Evolutionary conservation across 495 filamentous ascomycete species (phyloP).

Genomic region (Daldinia loculata): DNA sequence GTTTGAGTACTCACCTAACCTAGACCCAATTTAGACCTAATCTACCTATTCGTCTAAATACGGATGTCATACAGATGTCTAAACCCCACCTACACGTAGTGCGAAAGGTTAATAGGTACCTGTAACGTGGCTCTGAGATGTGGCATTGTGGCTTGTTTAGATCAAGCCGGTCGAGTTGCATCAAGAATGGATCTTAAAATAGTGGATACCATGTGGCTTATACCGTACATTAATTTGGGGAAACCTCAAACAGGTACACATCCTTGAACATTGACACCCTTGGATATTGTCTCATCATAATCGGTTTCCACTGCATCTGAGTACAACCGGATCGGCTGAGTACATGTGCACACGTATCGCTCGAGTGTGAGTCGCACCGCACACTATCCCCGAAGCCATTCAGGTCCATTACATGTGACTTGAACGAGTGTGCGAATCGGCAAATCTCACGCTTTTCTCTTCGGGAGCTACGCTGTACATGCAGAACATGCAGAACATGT

Average conservation of each 20-base stretch:
- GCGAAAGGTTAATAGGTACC: not conserved
- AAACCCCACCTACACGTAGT: not conserved
- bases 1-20: not conserved
- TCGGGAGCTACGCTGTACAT: conserved; percentile 1
- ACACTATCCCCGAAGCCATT: conserved; percentile 39
- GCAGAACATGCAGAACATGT: not conserved
- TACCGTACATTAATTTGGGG: conserved; percentile 37
- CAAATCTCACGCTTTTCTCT: conserved; percentile 38
- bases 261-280: not conserved
- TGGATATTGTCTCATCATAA: conserved; percentile 41
- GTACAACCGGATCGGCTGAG: conserved; percentile 45
- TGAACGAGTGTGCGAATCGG: conserved; percentile 37
- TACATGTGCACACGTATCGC: conserved; percentile 45
- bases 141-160: conserved; percentile 4
- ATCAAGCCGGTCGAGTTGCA: not conserved
- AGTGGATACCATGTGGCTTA: conserved; percentile 13
- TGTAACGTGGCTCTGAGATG: not conserved
- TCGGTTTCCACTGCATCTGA: conserved; percentile 42
- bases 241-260: conserved; percentile 39
- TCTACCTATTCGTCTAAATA: conserved; percentile 2
- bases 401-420: conserved; percentile 40
- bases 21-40: not conserved
- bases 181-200: not conserved
- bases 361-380: conserved; percentile 43
- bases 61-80: not conserved